Base-by-base conservation (phyloP, 208 protist genomes). In the Acanthamoeba divionensis region DNA sequence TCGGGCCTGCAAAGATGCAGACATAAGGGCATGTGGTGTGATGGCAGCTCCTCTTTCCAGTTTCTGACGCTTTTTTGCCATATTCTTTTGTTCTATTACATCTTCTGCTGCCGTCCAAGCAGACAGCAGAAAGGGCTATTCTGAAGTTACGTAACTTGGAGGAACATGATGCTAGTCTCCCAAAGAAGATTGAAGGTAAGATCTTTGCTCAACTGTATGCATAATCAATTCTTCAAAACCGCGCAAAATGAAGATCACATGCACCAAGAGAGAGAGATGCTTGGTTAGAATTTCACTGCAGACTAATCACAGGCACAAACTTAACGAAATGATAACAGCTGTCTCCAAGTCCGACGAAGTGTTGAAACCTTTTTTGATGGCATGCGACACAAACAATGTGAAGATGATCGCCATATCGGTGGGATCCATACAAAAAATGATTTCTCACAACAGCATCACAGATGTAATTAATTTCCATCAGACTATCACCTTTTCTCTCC, bases 111-210 rank as follows among this genome's bases (percentile, higher is more conserved):
- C 52, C n/a, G 31, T 29, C 47, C 15, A n/a, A 6, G 24, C 67
- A 80, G 71, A 57, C 71, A 52, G 41, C 71, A 8, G 71, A 80
- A 50, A 44, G 71, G 1, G 71, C 71, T 33, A 80, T 80, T 33
- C 44, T 80, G 26, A 80, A 80, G 71, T 24, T 80, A 50, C 71
- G 71, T 24, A 80, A 57, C 38, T 44, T 80, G n/a, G 71, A 80
- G 48, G 71, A 80, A 50, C 71, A 80, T n/a, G 71, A 57, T 9
- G 48, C 54, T 29, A 50, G 60, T 15, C 45, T 80, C 36, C n/a
- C 71, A 44, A 80, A 80, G 36, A 80, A 80, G 71, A 57, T 80
- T 57, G 71, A 80, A 57, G 71, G 71, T 80, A n/a, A n/a, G n/a
- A n/a, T n/a, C n/a, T n/a, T n/a, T n/a, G n/a, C n/a, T n/a, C n/a